A percentile compares a stretch with the other conserved stretches of the same genome.
phyloP scores from a whole-genome alignment of 2,329 filamentous ascomycete genomes.

The Venturia pyrina region DNA sequence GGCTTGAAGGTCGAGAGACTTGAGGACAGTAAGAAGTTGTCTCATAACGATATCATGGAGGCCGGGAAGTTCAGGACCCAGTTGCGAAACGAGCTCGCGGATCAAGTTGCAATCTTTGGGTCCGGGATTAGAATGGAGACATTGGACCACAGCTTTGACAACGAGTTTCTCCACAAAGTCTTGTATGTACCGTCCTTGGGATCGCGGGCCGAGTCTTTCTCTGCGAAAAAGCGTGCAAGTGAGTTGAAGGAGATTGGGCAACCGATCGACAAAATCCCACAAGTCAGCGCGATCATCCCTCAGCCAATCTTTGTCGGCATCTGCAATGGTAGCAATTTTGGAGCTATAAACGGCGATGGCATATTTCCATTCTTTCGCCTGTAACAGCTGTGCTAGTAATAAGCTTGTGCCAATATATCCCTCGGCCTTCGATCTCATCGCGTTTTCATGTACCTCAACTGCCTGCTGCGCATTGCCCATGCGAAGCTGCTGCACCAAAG shows the following conservation, averaged over 20 bases:
- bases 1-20: background rate
- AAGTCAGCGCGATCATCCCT: background rate
- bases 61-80: background rate
- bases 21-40: background rate
- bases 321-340: background rate
- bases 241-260: background rate
- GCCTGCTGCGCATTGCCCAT: background rate
- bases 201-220: background rate
- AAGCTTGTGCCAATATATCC: slow-evolving; percentile 6
- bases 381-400: slow-evolving; percentile 5
- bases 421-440: background rate
- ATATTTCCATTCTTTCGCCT: slow-evolving; percentile 3
- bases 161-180: background rate
- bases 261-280: background rate
- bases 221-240: background rate
- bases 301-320: slow-evolving; percentile 5
- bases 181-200: background rate
- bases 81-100: background rate
- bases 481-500: background rate
- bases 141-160: slow-evolving; percentile 1
- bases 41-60: background rate
- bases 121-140: background rate
- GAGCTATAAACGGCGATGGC: background rate
- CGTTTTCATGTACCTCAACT: background rate
- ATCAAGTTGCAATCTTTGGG: background rate